Conservation (phyloP, 2,329 filamentous ascomycete species). For the Cladophialophora exuberans region DNA sequence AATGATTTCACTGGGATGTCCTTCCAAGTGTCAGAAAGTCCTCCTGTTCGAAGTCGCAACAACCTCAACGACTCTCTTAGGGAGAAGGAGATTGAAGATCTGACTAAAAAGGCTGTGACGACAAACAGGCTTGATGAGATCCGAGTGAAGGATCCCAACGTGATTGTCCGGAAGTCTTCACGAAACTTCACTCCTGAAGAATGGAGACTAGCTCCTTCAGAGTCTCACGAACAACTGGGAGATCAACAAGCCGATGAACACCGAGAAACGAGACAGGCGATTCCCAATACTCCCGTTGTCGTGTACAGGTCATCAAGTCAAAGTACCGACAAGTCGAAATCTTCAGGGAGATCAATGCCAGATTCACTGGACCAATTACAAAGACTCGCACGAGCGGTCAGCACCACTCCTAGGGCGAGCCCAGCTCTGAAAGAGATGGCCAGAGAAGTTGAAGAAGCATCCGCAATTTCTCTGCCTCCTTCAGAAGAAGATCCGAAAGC, state of each 20-base stretch:
- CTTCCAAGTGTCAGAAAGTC: slow-evolving; percentile 39
- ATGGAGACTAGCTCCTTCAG: slow-evolving; percentile 17
- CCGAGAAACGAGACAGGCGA: slow-evolving; percentile 35
- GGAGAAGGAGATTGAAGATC: slow-evolving; percentile 31
- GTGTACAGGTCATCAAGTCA: slow-evolving; percentile 39
- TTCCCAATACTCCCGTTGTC: slow-evolving; percentile 44
- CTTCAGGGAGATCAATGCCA: slow-evolving; percentile 23
- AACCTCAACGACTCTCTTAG: slow-evolving; percentile 30
- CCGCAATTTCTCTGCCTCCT: slow-evolving; percentile 1
- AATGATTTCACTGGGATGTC: slow-evolving; percentile 38
- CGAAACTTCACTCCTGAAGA: slow-evolving; percentile 24
- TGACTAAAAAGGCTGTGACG: slow-evolving; percentile 29
- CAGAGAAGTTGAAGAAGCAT: slow-evolving; percentile 7
- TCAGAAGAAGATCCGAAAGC: slow-evolving; percentile 1
- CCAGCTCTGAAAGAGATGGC: slow-evolving; percentile 16
- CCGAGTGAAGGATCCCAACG: slow-evolving; percentile 26
- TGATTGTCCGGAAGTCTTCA: slow-evolving; percentile 28
- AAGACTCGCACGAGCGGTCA: slow-evolving; percentile 41
- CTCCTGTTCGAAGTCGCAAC: slow-evolving; percentile 34
- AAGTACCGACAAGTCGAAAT: slow-evolving; percentile 17
- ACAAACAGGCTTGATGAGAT: slow-evolving; percentile 32
- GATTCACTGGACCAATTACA: slow-evolving; percentile 43
- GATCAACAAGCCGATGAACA: background rate
- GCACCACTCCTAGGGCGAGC: slow-evolving; percentile 28
- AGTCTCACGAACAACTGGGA: background rate